Evolutionary conservation across 495 filamentous ascomycete genomes (phyloP).

Genomic region (Penicillium malachiteum): DNA sequence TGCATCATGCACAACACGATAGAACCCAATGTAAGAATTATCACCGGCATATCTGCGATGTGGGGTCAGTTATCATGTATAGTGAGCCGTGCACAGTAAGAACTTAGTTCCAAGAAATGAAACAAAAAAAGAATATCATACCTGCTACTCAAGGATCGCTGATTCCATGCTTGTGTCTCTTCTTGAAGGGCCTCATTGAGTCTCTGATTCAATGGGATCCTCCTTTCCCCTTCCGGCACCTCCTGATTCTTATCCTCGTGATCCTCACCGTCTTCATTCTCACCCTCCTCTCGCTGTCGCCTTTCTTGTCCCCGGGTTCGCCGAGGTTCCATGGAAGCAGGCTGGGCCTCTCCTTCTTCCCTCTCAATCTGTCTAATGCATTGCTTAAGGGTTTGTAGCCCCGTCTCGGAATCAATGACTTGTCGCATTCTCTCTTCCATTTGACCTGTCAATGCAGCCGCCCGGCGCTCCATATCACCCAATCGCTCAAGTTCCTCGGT

Average conservation of each 20-base stretch:
- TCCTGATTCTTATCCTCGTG: conserved; percentile 33
- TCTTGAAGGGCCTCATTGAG: conserved; percentile 29
- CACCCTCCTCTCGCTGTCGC: conserved; percentile 15
- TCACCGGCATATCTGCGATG: conserved; percentile 63
- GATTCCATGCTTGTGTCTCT: conserved; percentile 30
- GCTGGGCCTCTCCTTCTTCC: conserved; percentile 21
- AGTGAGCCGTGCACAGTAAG: background rate
- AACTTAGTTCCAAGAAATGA: background rate
- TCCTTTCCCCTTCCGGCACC: conserved; percentile 19
- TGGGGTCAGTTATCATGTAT: background rate
- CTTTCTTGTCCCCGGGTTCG: conserved; percentile 27
- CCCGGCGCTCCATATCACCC: conserved; percentile 26
- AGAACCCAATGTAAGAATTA: conserved; percentile 79
- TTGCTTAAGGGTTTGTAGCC: conserved; percentile 32
- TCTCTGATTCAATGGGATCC: conserved; percentile 26
- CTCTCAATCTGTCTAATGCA: conserved; percentile 31
- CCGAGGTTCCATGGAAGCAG: conserved; percentile 8
- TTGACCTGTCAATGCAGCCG: conserved; percentile 32
- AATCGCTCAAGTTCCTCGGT: conserved; percentile 27
- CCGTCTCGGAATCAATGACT: conserved; percentile 39
- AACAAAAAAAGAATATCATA: conserved; percentile 14
- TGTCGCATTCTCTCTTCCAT: conserved; percentile 41
- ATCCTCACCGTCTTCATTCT: conserved; percentile 20
- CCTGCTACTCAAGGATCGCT: conserved; percentile 39
- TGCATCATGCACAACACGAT: conserved; percentile 73